Evolutionary conservation across 495 filamentous ascomycete genomes (phyloP).

Genomic region (Jackrogersella minutella): DNA sequence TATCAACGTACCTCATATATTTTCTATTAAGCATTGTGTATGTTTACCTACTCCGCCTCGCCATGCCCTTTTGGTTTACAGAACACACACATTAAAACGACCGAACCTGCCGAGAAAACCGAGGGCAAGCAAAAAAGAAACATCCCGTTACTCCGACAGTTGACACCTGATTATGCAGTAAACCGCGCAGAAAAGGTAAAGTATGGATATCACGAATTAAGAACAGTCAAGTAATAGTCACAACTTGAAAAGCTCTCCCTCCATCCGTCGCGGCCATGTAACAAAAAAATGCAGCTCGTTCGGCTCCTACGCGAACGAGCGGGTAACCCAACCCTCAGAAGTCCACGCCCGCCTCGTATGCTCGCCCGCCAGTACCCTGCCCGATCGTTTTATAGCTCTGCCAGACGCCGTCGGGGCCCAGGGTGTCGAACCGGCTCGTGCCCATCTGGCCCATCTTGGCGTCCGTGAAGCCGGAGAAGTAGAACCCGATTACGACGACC

Average conservation of each 20-base stretch:
- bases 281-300: conserved; percentile 1
- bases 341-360: conserved; percentile 39
- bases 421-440: conserved; percentile 73
- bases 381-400: conserved; percentile 64
- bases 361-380: conserved; percentile 42
- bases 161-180: conserved; percentile 11
- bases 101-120: background rate
- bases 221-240: conserved; percentile 5
- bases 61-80: conserved; percentile 7
- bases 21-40: conserved; percentile 29
- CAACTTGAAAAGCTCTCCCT: background rate
- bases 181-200: conserved; percentile 4
- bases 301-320: background rate
- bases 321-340: conserved; percentile 25
- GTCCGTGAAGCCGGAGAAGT: conserved; percentile 79
- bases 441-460: conserved; percentile 57
- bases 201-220: conserved; percentile 37
- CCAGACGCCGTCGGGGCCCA: conserved; percentile 61
- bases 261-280: background rate
- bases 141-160: conserved; percentile 20
- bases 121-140: background rate
- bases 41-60: conserved; percentile 1
- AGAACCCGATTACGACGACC: conserved; percentile 92
- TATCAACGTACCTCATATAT: background rate
- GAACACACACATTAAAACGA: background rate